Percentiles rank a stretch among this genome's conserved stretches.
These are phyloP conservation scores for Phytophthora boehmeriae DNA, from an alignment of 352 stramenopile genomes.

Conservation along the genomic window DNA sequence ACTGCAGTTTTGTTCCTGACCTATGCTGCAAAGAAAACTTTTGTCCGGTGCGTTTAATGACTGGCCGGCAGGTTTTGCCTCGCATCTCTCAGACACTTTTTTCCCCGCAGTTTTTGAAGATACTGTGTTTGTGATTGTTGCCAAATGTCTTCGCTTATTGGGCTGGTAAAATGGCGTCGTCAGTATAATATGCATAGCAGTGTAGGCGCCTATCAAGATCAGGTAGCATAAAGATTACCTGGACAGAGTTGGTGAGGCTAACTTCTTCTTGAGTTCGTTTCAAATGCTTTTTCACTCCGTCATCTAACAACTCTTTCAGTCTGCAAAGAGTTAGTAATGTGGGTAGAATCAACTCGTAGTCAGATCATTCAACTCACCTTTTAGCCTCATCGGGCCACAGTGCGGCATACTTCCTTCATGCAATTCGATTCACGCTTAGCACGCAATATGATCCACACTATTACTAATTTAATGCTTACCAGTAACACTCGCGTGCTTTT, in stretches of 20 bases:
- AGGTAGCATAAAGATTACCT: conserved; percentile 29
- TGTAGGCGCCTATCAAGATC: not conserved
- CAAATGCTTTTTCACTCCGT: conserved; percentile 70
- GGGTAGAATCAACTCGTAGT: not conserved
- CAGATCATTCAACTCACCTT: conserved; percentile 26
- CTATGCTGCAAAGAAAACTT: not conserved
- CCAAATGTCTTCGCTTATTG: conserved; percentile 54
- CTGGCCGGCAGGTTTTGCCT: conserved; percentile 3
- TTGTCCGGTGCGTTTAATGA: conserved; percentile 6
- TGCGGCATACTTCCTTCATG: conserved; percentile 49
- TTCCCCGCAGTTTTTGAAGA: conserved; percentile 29
- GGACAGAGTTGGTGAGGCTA: conserved; percentile 26
- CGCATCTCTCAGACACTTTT: conserved; percentile 29
- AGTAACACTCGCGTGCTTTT: conserved; percentile 64
- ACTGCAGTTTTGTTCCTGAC: not conserved
- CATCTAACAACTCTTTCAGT: conserved; percentile 47
- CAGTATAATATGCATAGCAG: too few species aligned
- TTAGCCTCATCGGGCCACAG: conserved; percentile 54
- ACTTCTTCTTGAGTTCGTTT: conserved; percentile 52
- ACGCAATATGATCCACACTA: not conserved
- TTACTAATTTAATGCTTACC: conserved; percentile 30
- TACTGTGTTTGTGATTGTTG: conserved; percentile 70
- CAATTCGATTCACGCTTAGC: not conserved
- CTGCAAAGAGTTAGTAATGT: conserved; percentile 17
- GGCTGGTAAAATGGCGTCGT: conserved; percentile 20